Conservation (phyloP, 2,329 filamentous ascomycete species). For the Cladophialophora chaetospira region DNA sequence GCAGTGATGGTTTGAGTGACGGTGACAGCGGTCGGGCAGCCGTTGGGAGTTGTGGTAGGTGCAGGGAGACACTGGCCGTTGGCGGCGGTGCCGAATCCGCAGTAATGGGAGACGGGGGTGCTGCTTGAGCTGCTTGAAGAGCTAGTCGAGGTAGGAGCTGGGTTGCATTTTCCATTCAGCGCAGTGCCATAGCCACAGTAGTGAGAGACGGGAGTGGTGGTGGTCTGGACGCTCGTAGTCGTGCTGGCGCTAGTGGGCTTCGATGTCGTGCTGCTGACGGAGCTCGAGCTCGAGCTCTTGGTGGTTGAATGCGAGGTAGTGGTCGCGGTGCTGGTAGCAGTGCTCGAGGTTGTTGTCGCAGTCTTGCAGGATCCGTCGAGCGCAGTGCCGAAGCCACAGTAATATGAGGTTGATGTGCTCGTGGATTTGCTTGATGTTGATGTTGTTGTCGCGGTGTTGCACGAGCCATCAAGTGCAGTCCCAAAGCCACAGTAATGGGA, state of each 20-base stretch:
- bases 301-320: slow-evolving; percentile 1
- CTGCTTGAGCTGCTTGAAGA: slow-evolving; percentile 7
- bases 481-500: slow-evolving; percentile 22
- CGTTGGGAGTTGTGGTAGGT: slow-evolving; percentile 3
- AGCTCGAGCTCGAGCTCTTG: neutral
- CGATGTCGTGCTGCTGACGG: slow-evolving; percentile 5
- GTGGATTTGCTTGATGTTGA: neutral
- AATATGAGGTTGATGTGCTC: slow-evolving; percentile 5
- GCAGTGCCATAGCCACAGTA: slow-evolving; percentile 25
- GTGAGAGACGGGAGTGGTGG: slow-evolving; percentile 16
- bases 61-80: slow-evolving; percentile 17
- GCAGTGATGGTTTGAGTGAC: slow-evolving; percentile 22
- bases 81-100: slow-evolving; percentile 18
- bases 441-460: slow-evolving; percentile 11
- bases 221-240: slow-evolving; percentile 4
- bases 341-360: slow-evolving; percentile 4
- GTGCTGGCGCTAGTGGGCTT: slow-evolving; percentile 8
- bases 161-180: slow-evolving; percentile 24
- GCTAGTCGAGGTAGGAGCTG: slow-evolving; percentile 12
- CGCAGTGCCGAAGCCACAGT: slow-evolving; percentile 20
- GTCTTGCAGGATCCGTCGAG: slow-evolving; percentile 14
- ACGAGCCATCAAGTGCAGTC: slow-evolving; percentile 18
- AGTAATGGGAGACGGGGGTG: slow-evolving; percentile 15
- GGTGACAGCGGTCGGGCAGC: slow-evolving; percentile 14
- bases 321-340: slow-evolving; percentile 3